Percentiles rank a stretch among this genome's conserved stretches.
Evolutionary conservation across 2,329 filamentous ascomycete species (phyloP).

Genomic region (Bipolaris cookei): DNA sequence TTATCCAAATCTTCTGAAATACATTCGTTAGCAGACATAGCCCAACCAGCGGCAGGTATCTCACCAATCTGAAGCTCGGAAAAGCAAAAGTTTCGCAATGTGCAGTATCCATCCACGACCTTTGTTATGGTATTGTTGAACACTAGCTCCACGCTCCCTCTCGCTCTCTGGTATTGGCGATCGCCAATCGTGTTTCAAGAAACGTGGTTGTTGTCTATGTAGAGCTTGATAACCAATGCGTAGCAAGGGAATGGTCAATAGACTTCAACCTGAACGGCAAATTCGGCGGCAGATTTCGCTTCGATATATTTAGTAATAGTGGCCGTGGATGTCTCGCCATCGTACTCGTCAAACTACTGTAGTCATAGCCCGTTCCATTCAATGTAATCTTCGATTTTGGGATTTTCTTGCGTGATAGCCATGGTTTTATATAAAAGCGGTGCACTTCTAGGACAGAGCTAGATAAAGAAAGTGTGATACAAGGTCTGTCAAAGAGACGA

Average conservation of each 20-base stretch:
- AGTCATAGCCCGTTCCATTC: slow-evolving; percentile 23
- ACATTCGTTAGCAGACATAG: background rate
- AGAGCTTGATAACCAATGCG: background rate
- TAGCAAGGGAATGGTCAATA: background rate
- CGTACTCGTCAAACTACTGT: slow-evolving; percentile 38
- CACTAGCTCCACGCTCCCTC: background rate
- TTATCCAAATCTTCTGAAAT: slow-evolving; percentile 12
- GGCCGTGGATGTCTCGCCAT: background rate
- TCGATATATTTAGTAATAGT: slow-evolving; percentile 43
- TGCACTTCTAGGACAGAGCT: background rate
- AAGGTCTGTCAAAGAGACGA: no score
- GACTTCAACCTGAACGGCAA: slow-evolving; percentile 18
- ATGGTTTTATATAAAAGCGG: slow-evolving; percentile 13
- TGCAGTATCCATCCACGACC: background rate
- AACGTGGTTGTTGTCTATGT: background rate
- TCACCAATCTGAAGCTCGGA: slow-evolving; percentile 24
- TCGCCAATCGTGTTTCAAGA: background rate
- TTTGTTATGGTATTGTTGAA: background rate
- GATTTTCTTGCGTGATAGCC: slow-evolving; percentile 23
- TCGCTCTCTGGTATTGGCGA: background rate
- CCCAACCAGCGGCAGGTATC: background rate
- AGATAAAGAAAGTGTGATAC: background rate
- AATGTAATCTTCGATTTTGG: slow-evolving; percentile 28
- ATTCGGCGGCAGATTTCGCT: slow-evolving; percentile 31
- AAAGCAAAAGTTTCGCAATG: slow-evolving; percentile 30